A percentile compares a stretch with the other conserved stretches of the same genome.
Conservation (phyloP, 2,329 filamentous ascomycete species). For the Didymella pinodella region DNA sequence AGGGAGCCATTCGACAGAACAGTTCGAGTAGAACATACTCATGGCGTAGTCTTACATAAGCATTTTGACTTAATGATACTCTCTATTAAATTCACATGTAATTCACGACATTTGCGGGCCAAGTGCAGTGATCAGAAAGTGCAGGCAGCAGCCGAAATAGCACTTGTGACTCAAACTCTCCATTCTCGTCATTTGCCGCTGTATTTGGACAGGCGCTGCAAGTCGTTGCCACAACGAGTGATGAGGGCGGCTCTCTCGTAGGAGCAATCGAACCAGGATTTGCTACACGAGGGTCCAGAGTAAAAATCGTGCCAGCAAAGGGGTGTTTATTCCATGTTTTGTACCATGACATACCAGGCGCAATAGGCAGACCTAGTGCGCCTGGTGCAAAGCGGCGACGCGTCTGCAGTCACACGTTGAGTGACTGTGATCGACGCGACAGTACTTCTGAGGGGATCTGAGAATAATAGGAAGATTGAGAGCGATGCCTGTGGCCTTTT, state of each 20-base stretch:
- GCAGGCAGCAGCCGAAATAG: neutral
- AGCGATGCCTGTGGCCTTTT: neutral
- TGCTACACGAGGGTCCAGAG: neutral
- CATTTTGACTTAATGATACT: slow-evolving; percentile 7
- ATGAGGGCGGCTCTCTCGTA: neutral
- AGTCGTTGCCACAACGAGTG: neutral
- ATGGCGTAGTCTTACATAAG: neutral
- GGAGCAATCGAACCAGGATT: neutral
- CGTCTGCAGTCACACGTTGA: slow-evolving; percentile 1
- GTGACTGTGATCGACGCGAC: no score
- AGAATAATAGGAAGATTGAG: neutral
- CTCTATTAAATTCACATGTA: slow-evolving; percentile 19
- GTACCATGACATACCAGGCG: neutral
- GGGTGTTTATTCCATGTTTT: neutral
- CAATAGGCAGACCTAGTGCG: neutral
- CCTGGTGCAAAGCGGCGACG: slow-evolving; percentile 1
- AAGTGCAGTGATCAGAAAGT: no score
- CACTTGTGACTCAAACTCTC: neutral
- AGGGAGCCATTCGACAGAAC: neutral
- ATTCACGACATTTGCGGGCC: no score
- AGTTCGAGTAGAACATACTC: neutral
- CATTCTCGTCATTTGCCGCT: neutral
- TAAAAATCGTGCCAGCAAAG: neutral
- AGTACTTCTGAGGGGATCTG: neutral
- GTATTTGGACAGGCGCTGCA: neutral